These are phyloP conservation scores for Coccomyxa subellipsoidea DNA, from an alignment of 163 green algal genomes.

Conservation along the genomic window DNA sequence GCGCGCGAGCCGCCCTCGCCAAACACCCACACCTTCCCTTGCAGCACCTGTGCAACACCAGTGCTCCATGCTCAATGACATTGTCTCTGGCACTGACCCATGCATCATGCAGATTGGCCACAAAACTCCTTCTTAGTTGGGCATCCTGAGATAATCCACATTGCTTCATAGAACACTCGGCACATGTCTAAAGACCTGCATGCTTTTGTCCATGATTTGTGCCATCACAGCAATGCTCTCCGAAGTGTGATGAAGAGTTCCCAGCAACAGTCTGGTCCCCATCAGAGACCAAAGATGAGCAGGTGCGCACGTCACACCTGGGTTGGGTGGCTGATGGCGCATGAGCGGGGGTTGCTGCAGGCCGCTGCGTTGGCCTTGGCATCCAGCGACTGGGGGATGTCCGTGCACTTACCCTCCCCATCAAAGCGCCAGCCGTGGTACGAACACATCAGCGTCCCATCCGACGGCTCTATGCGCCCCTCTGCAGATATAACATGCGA, in stretches of 20 bases:
- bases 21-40: slow-evolving; percentile 1
- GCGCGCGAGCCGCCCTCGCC: background rate
- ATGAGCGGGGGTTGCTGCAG: slow-evolving; percentile 40
- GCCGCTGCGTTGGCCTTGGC: slow-evolving; percentile 14
- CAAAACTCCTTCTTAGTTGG: background rate
- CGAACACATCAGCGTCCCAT: slow-evolving; percentile 34
- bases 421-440: slow-evolving; percentile 57
- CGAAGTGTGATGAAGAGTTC: too few relatives aligned
- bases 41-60: background rate
- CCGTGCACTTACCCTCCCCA: slow-evolving; percentile 36
- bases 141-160: too few relatives aligned
- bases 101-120: background rate
- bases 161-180: too few relatives aligned
- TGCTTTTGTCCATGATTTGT: too few relatives aligned
- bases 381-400: slow-evolving; percentile 52
- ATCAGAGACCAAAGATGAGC: too few relatives aligned
- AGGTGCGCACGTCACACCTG: too few relatives aligned
- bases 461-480: slow-evolving; percentile 25
- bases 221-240: too few relatives aligned
- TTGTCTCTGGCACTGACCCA: background rate
- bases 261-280: too few relatives aligned
- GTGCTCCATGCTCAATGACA: background rate
- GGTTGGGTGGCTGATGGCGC: slow-evolving; percentile 31
- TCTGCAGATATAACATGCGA: slow-evolving; percentile 1
- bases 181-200: too few relatives aligned